phyloP scores from a whole-genome alignment of 352 stramenopile species.

The Globisporangium paroecandrum region DNA sequence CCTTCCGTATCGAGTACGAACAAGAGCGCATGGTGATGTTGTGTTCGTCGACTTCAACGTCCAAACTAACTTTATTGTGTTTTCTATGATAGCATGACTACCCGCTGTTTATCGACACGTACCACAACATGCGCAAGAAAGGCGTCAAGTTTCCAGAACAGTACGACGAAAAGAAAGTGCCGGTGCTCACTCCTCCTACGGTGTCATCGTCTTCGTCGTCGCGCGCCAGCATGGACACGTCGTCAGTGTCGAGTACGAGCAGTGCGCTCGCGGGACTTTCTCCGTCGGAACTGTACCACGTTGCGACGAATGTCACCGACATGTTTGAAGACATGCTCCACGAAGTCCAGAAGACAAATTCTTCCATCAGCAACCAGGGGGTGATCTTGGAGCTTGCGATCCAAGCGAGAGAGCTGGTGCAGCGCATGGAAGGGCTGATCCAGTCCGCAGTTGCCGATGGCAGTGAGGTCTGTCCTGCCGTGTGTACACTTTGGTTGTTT shows the following conservation, averaged over 20 bases:
- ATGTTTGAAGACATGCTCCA: constrained; percentile 86
- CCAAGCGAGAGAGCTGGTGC: constrained; percentile 57
- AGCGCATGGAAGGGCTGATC: constrained; percentile 62
- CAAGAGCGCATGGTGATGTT: neutral
- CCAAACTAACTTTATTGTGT: neutral
- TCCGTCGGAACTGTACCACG: constrained; percentile 53
- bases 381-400: constrained; percentile 70
- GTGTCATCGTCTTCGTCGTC: constrained; percentile 13
- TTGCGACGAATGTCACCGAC: constrained; percentile 63
- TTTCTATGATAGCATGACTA: constrained; percentile 46
- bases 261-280: constrained; percentile 50
- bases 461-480: constrained; percentile 28
- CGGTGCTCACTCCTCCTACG: constrained; percentile 40
- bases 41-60: neutral
- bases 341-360: constrained; percentile 48
- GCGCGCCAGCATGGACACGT: constrained; percentile 27
- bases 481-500: neutral
- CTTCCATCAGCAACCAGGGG: constrained; percentile 38
- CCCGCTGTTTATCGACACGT: constrained; percentile 79
- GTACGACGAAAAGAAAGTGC: constrained; percentile 69
- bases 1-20: constrained; percentile 44
- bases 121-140: constrained; percentile 82
- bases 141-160: constrained; percentile 73
- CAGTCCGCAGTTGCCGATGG: constrained; percentile 51
- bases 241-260: constrained; percentile 42